Evolutionary conservation across 2,329 filamentous ascomycete genomes (phyloP).

Genomic region (Pseudocercospora pini-densiflorae): DNA sequence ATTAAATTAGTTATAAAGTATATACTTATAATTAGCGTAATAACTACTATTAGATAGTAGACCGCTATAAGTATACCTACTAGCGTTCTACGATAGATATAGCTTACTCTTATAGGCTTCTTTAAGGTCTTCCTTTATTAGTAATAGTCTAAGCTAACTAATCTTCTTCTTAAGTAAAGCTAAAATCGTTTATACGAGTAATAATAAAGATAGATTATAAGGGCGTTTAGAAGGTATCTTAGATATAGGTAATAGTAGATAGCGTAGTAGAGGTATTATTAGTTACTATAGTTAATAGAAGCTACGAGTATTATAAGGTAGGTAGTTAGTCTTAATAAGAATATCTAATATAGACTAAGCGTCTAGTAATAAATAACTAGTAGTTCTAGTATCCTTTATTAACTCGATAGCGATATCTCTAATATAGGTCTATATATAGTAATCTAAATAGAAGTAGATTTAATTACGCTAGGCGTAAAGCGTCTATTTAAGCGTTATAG

Average conservation of each 20-base stretch:
- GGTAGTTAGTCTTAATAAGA: not conserved
- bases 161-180: no score
- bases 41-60: not conserved
- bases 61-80: not conserved
- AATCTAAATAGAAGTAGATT: not conserved
- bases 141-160: not conserved
- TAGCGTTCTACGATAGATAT: not conserved
- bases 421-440: not conserved
- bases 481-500: not conserved
- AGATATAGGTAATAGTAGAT: not conserved
- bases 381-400: not conserved
- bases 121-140: not conserved
- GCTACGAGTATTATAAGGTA: not conserved
- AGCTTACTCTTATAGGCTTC: not conserved
- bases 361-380: not conserved
- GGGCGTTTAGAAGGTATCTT: not conserved
- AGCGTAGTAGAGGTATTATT: not conserved
- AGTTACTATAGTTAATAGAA: not conserved
- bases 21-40: not conserved
- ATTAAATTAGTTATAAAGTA: not conserved
- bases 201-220: no score
- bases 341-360: not conserved
- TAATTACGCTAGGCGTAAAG: not conserved
- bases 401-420: not conserved
- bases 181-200: no score